Evolutionary conservation across 2,329 filamentous ascomycete species (phyloP), one percentile per base, ranked within the genome.

Genomic region (Fusarium staphyleae): DNA sequence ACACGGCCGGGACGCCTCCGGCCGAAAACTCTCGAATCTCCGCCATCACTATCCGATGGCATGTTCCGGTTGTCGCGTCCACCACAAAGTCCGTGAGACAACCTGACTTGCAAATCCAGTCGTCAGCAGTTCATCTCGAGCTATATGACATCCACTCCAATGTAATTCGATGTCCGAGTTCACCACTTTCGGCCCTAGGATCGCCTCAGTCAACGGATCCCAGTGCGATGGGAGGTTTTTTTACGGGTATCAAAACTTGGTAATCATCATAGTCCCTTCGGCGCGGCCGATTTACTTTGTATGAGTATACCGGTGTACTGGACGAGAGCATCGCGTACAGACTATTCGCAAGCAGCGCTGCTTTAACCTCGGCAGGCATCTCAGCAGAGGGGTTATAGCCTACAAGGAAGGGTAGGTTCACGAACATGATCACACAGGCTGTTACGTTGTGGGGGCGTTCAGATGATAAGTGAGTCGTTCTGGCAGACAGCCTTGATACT

Each of bases 81-180:
- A 33, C 12, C 30, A 33, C 19, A 22, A 22, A 22, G 19, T 22
- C 19, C 19, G 19, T 22, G 19, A 33, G 12, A 16, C 32, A 9
- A 16, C 8, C 35, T 53, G 22, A 16, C 43, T 36, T 30, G 12
- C 8, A 22, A 16, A 13, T 46, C 32, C 11, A 26, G 19, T 24
- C 37, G 42, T 55, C 57, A 53, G 54, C 34, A 62, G 49, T 59
- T 62, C 45, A 28, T 14, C 43, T 37, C n/a, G 29, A 36, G 30
- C 35, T 37, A 24, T 22, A 7, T 29, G 7, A 32, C 42, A 44
- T 34, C 57, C 39, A 32, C 41, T 49, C 35, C n/a, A 57, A 55
- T 54, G 16, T 41, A n/a, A n/a, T n/a, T n/a, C n/a, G n/a, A n/a
- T n/a, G n/a, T n/a, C 53, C 34, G 19, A 22, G 48, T 55, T 58